Evolutionary conservation across 306 rosid genomes (phyloP).

Genomic region (Ochetophila trinervis): DNA sequence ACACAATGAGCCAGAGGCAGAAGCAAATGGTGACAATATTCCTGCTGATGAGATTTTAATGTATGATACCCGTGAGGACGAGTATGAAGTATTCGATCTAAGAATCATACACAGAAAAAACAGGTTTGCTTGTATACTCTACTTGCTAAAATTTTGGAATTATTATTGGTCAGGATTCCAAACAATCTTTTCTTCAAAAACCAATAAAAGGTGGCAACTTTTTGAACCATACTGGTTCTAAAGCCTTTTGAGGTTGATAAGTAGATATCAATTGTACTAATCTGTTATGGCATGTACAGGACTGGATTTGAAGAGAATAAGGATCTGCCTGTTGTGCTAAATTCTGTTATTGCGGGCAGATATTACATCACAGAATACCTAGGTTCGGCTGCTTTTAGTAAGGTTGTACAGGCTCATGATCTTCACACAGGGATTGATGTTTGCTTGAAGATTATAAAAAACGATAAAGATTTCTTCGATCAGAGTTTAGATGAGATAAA

Average conservation of each 20-base stretch:
- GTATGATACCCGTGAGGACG: conserved; percentile 46
- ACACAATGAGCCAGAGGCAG: conserved; percentile 32
- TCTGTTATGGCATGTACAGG: conserved; percentile 55
- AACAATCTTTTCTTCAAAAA: conserved; percentile 7
- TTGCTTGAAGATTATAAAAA: conserved; percentile 96
- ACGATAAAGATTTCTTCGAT: conserved; percentile 94
- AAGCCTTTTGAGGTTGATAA: conserved; percentile 21
- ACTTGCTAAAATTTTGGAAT: conserved; percentile 19
- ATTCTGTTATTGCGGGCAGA: conserved; percentile 79
- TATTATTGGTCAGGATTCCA: conserved; percentile 12
- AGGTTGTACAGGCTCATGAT: conserved; percentile 94
- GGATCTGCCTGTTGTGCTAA: conserved; percentile 84
- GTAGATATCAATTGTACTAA: conserved; percentile 30
- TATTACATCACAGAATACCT: conserved; percentile 82
- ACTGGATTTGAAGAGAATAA: conserved; percentile 98
- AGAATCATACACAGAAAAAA: conserved; percentile 90
- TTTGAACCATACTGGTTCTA: not conserved
- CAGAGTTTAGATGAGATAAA: conserved; percentile 98
- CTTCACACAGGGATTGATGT: conserved; percentile 78
- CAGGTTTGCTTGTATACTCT: conserved; percentile 53
- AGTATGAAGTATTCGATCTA: conserved; percentile 76
- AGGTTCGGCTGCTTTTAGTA: conserved; percentile 98
- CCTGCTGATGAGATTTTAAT: conserved; percentile 56
- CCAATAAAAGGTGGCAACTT: conserved; percentile 14
- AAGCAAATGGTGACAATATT: conserved; percentile 45